Evolutionary conservation across 371 early-diverging fungal species (phyloP), one percentile per base, ranked within the genome.

Genomic region (Syncephalastrum racemosum): DNA sequence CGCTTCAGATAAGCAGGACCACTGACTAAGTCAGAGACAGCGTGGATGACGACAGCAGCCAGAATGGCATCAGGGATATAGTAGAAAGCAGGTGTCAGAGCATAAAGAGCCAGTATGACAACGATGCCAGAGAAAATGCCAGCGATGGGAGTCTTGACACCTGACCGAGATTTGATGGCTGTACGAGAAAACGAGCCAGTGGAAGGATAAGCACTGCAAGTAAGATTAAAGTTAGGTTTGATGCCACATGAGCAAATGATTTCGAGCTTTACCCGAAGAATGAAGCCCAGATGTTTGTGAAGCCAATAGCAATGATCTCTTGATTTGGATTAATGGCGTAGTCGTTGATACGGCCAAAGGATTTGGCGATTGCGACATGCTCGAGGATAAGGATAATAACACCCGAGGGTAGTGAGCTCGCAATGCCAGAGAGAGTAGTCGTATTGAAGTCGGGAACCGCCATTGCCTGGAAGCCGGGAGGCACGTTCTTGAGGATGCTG

Each of bases 261-360:
- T 83, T 15, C 90, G 83, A 68, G 81, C 89, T 0, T 31, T 83
- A 88, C 45, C 90, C 88, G 68, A 95, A 86, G 79, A 94, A 91
- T 20, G 90, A 73, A 5, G 89, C 88, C 62, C 87, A 62, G 45
- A 90, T 67, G 72, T 96, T 96, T 31, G 89, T 83, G 19, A 90
- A 58, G 8, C 95, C 95, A 25, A 95, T 79, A 13, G 95, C 92
- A 50, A 93, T 82, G 20, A 94, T 68, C 67, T 96, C 96, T 68
- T 93, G 94, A 63, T 86, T 86, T 25, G 87, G 78, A 36, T 82
- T 77, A 59, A 88, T 77, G 1, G 65, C 56, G 49, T 81, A 81
- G 59, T 81, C 86, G 74, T 74, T 89, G 77, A 81, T 84, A 67
- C 78, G 82, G 12, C 89, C 93, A 74, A 91, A 91, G 2, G 92